Evolutionary conservation across 768 basidiomycete species (phyloP), one percentile per base, ranked within the genome.

Genomic region (Hypsizygus marmoreus): DNA sequence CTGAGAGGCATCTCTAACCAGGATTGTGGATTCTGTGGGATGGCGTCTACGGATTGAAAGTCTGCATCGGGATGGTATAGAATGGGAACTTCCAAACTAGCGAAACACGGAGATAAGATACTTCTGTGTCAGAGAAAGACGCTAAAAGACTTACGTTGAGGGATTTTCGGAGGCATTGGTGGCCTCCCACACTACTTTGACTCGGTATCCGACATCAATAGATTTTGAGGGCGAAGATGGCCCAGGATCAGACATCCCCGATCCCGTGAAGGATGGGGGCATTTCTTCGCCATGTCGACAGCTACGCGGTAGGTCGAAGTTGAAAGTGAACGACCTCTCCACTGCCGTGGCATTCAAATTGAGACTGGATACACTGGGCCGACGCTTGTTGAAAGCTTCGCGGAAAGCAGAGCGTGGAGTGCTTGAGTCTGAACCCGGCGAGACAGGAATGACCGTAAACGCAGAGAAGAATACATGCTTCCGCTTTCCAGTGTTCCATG

Each of bases 1-100:
- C 72, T 75, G 31, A 89, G 63, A 26, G 84, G 80, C 62, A 84
- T 77, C 60, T 88, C 87, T 16, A 86, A 55, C 86, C 87, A 89
- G 0, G 78, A 76, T 30, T 75, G 72, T 3, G 73, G 68, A 40
- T 72, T 63, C 30, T 66, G 58, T 10, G 62, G 44, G 2, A 66
- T 60, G 24, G 75, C 77, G 54, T 84, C 82, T 16, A 73, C 54
- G 2, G 81, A 82, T 41, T 80, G 77, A 50, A 82, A 82, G 51
- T 81, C 83, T 1, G 64, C 54, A 40, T 84, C 82, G 4, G 80
- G 79, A 36, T 83, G 77, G 22, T 83, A 68, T 16, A 85, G 56
- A 33, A 88, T 71, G 4, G 87, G 87, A 3, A 81, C 76, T 50
- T 86, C 83, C 22, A 88, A 57, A 40, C 86, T 88, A 55, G 13